Base-by-base conservation (phyloP, 2,329 filamentous ascomycete genomes). In the Paraphoma sp. region DNA sequence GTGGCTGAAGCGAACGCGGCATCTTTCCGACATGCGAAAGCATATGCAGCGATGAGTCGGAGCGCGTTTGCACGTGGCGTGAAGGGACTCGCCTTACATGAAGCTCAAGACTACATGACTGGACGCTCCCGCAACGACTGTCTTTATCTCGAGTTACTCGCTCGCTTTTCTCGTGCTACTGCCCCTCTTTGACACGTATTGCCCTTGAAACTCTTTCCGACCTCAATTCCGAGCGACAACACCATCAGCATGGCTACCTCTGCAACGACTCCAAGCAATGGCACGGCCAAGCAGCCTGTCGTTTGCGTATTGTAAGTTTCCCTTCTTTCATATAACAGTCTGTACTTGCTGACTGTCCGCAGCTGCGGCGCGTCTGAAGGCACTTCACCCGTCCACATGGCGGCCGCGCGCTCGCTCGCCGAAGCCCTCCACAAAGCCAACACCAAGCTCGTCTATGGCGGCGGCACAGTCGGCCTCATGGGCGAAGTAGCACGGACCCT, bases 401-500 rank as follows among this genome's bases (percentile, higher is more conserved):
- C 88, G 74, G 88, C 92, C 7, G 95, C 95, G 2, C 89, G 89
- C 40, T 79, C 86, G 30, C 87, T 98, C 12, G 94, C 89, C 52
- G 81, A 81, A 33, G 82, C 84, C 63, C 89, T 98, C 80, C 89
- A 93, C 73, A 83, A 85, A 48, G 85, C 90, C 71, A 88, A 91
- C 75, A 92, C 96, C 69, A 84, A 86, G 9, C 87, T 99, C 43
- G 93, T 98, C 63, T 99, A 98, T 78, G 95, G 95, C 66, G 95
- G 95, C 66, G 95, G 95, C 71, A 98, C 94, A 2, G 87, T 92
- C 38, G 95, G 95, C 9, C 85, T 99, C 45, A 99, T 99, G 95
- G 95, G 95, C 72, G 93, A 97, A 74, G 79, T 98, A 10, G 92
- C 95, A 45, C 89, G 89, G 69, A 93, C 92, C 0, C 87, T 99